Evolutionary conservation across 805 yeast species (phyloP).

Genomic region (Nakazawaea pomicola): DNA sequence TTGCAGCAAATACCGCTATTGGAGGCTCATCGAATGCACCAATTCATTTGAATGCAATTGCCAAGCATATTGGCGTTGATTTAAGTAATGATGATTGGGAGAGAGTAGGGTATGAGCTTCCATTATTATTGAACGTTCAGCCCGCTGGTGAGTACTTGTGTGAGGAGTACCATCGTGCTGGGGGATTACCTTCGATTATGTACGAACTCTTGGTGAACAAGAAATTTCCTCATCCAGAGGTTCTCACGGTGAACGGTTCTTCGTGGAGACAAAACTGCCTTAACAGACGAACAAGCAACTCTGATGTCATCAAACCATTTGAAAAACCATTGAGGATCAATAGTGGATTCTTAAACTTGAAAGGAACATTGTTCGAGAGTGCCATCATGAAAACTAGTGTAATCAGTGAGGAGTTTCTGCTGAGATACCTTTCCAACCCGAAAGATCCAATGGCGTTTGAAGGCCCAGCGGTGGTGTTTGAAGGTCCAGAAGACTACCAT

Average conservation of each 20-base stretch:
- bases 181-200: conserved; percentile 19
- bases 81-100: conserved; percentile 16
- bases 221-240: conserved; percentile 17
- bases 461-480: conserved; percentile 21
- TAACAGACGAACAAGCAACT: conserved; percentile 13
- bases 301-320: conserved; percentile 17
- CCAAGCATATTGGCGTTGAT: conserved; percentile 15
- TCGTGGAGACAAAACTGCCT: conserved; percentile 17
- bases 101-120: conserved; percentile 14
- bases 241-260: conserved; percentile 17
- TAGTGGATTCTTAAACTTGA: conserved; percentile 22
- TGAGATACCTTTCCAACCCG: conserved; percentile 19
- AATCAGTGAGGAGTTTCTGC: conserved; percentile 18
- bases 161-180: conserved; percentile 21
- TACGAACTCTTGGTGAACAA: conserved; percentile 15
- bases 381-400: conserved; percentile 25
- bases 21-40: conserved; percentile 17
- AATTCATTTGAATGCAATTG: conserved; percentile 16
- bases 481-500: conserved; percentile 24
- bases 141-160: conserved; percentile 17
- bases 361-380: conserved; percentile 21
- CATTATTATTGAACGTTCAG: conserved; percentile 15
- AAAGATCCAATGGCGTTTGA: conserved; percentile 21
- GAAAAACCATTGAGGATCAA: conserved; percentile 16
- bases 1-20: conserved; percentile 16